These are phyloP conservation scores for Calonectria crousiana DNA, from an alignment of 2,329 filamentous ascomycete species.

Conservation along the genomic window DNA sequence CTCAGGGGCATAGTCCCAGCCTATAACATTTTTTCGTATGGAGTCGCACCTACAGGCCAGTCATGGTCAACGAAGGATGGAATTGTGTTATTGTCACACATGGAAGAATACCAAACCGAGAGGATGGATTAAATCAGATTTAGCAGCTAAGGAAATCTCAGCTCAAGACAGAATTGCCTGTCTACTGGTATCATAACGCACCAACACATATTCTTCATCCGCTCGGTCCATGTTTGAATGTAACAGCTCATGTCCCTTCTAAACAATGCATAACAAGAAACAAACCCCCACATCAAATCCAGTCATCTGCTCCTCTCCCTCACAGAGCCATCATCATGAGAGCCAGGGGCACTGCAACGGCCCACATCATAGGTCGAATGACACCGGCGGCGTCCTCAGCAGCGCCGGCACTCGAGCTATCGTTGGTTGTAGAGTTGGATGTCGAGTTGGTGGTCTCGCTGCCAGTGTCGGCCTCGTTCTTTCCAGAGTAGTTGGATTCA, in stretches of 20 bases:
- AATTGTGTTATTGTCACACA: neutral
- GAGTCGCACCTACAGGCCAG: neutral
- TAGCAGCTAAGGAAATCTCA: slow-evolving; percentile 20
- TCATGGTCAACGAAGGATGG: neutral
- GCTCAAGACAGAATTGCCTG: slow-evolving; percentile 17
- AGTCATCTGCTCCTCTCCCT: slow-evolving; percentile 4
- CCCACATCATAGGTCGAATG: slow-evolving; percentile 48
- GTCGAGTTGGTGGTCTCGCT: slow-evolving; percentile 39
- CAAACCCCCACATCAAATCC: neutral
- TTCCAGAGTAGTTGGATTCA: slow-evolving; percentile 60
- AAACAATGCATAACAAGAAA: slow-evolving; percentile 1
- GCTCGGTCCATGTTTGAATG: slow-evolving; percentile 23
- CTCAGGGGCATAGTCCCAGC: neutral
- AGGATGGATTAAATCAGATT: neutral
- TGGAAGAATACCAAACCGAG: neutral
- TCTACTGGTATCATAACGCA: slow-evolving; percentile 29
- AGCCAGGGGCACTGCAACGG: slow-evolving; percentile 48
- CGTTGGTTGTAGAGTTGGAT: slow-evolving; percentile 31
- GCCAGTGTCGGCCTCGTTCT: slow-evolving; percentile 54
- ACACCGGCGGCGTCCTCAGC: slow-evolving; percentile 46
- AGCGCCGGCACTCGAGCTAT: slow-evolving; percentile 33
- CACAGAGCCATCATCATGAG: slow-evolving; percentile 51
- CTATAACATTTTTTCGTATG: neutral
- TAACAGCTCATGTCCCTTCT: slow-evolving; percentile 20
- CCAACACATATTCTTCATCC: slow-evolving; percentile 21